A percentile compares a stretch with the other conserved stretches of the same genome.
Conservation (phyloP, 2,329 filamentous ascomycete genomes). For the Xylariaceae sp. region DNA sequence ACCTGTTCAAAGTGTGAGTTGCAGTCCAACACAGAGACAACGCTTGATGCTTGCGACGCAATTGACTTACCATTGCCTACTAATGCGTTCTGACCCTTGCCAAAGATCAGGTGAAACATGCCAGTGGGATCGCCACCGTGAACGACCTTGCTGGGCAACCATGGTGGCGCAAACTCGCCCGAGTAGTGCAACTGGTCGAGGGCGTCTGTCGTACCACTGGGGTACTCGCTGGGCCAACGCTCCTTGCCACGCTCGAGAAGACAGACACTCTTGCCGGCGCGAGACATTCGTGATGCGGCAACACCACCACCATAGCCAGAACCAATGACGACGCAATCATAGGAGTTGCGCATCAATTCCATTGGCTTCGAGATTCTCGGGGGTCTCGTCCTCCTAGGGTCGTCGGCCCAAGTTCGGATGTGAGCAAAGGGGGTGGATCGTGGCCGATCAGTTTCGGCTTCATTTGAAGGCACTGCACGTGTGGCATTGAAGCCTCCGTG, state of each 20-base stretch:
- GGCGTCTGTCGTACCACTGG: constrained; percentile 42
- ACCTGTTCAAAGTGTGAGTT: constrained; percentile 33
- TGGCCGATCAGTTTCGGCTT: constrained; percentile 34
- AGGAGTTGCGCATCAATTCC: constrained; percentile 51
- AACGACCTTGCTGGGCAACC: constrained; percentile 38
- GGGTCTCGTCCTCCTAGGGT: constrained; percentile 33
- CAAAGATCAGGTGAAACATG: constrained; percentile 58
- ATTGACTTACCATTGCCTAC: constrained; percentile 49
- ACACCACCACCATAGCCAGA: constrained; percentile 65
- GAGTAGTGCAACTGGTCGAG: constrained; percentile 51
- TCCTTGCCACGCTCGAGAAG: constrained; percentile 61
- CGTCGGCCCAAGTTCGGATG: constrained; percentile 30
- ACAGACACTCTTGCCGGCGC: constrained; percentile 56
- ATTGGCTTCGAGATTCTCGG: constrained; percentile 53
- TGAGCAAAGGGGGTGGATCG: constrained; percentile 31
- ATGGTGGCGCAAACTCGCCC: constrained; percentile 45
- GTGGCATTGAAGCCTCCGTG: constrained; percentile 25
- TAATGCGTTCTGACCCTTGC: constrained; percentile 58
- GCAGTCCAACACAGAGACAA: constrained; percentile 3
- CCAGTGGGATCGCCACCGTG: constrained; percentile 51
- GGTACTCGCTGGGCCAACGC: constrained; percentile 62
- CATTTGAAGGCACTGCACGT: constrained; percentile 28
- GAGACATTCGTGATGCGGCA: constrained; percentile 59
- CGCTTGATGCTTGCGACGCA: background rate
- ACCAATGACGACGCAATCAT: constrained; percentile 63